These are phyloP conservation scores for Fusarium sambucinum DNA, from an alignment of 2,329 filamentous ascomycete species.

Conservation along the genomic window DNA sequence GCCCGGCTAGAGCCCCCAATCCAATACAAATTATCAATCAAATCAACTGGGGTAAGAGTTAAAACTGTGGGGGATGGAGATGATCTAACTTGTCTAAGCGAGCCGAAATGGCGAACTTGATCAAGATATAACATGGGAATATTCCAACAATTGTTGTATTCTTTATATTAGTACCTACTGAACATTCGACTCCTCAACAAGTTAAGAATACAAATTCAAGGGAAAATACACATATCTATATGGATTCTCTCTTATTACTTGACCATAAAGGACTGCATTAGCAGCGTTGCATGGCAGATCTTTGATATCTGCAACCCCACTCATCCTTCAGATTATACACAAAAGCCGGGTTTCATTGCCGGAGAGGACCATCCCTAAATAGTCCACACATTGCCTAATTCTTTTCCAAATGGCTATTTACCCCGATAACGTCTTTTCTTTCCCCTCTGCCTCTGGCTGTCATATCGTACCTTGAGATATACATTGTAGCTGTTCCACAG, in stretches of 20 bases:
- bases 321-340: background rate
- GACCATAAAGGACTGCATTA: background rate
- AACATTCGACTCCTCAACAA: background rate
- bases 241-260: no score
- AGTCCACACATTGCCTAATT: constrained; percentile 21
- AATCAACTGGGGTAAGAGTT: constrained; percentile 18
- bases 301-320: constrained; percentile 11
- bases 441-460: background rate
- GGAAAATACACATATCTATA: no score
- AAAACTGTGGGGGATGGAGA: constrained; percentile 35
- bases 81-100: constrained; percentile 2
- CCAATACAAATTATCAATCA: constrained; percentile 23
- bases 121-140: background rate
- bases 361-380: constrained; percentile 7
- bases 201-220: background rate
- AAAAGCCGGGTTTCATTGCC: constrained; percentile 32
- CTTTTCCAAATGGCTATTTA: background rate
- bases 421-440: background rate
- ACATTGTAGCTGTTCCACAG: background rate
- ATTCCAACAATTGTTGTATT: background rate
- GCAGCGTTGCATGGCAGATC: constrained; percentile 11
- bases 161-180: background rate
- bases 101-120: constrained; percentile 28
- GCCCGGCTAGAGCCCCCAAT: constrained; percentile 27
- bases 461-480: background rate